phyloP scores from a whole-genome alignment of 2,329 filamentous ascomycete genomes.

The Colletotrichum salicis region DNA sequence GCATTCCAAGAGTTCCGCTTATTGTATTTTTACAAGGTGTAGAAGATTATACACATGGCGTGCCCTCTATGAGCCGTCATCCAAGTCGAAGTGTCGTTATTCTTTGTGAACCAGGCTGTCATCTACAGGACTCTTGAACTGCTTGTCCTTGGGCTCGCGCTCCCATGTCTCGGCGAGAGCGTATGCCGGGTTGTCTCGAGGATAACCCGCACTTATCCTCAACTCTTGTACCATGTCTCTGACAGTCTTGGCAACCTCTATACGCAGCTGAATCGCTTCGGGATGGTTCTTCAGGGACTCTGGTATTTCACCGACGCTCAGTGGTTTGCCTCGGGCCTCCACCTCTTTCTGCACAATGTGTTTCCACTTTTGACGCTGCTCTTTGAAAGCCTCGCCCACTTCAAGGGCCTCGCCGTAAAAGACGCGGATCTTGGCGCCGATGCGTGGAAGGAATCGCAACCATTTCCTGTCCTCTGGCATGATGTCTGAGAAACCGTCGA shows the following conservation, averaged over 20 bases:
- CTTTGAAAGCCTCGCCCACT: conserved; percentile 79
- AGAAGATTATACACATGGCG: background rate
- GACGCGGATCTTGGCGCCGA: conserved; percentile 75
- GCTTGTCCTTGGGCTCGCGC: conserved; percentile 58
- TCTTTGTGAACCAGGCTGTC: conserved; percentile 56
- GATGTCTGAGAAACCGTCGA: conserved; percentile 86
- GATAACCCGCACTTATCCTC: conserved; percentile 75
- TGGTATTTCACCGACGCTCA: conserved; percentile 65
- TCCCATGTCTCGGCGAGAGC: conserved; percentile 86
- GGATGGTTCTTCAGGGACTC: conserved; percentile 73
- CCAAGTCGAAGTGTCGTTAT: background rate
- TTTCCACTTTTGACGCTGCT: conserved; percentile 79
- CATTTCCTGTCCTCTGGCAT: conserved; percentile 87
- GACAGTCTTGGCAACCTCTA: conserved; percentile 82
- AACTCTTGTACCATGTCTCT: conserved; percentile 84
- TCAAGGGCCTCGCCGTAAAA: conserved; percentile 85
- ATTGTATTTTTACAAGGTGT: background rate
- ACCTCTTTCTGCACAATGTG: conserved; percentile 65
- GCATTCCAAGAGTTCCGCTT: background rate
- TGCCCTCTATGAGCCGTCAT: background rate
- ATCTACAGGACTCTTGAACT: conserved; percentile 65
- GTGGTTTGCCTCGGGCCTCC: conserved; percentile 41
- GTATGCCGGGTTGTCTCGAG: conserved; percentile 82
- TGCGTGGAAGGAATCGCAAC: conserved; percentile 83
- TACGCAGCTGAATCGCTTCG: conserved; percentile 78